A percentile compares a stretch with the other conserved stretches of the same genome.
Evolutionary conservation across 2,329 filamentous ascomycete species (phyloP).

Genomic region (Chaetomium globosum): DNA sequence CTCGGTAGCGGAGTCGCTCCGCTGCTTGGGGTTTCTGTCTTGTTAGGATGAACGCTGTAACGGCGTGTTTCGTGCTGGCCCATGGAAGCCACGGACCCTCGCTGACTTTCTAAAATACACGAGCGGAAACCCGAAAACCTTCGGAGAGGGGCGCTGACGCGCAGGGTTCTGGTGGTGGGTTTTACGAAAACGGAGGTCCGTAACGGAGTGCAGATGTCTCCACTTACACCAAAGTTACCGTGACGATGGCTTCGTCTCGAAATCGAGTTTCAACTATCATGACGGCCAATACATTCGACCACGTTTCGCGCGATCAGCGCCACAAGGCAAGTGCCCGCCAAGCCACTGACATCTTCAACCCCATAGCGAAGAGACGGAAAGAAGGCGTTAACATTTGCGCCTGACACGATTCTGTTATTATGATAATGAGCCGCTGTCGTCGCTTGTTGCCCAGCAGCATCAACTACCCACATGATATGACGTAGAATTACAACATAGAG

Average conservation of each 20-base stretch:
- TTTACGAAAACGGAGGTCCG: background rate
- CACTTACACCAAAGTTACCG: background rate
- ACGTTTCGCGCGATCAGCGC: background rate
- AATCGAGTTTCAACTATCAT: background rate
- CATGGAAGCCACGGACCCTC: background rate
- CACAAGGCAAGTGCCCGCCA: background rate
- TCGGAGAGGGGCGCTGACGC: too few relatives aligned
- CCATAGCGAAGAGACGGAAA: too few relatives aligned
- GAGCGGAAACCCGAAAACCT: too few relatives aligned
- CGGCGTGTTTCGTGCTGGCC: background rate
- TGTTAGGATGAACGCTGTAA: constrained; percentile 20
- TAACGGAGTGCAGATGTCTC: background rate
- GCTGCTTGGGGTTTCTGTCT: background rate
- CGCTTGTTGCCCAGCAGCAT: background rate
- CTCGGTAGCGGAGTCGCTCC: constrained; percentile 13
- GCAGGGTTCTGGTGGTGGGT: too few relatives aligned
- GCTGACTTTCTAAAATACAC: too few relatives aligned
- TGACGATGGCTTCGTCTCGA: background rate
- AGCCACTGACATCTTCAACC: background rate
- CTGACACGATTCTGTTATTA: background rate
- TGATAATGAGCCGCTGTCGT: background rate
- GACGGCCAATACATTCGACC: background rate
- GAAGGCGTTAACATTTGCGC: background rate
- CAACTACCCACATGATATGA: too few relatives aligned
- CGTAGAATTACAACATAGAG: background rate